These are phyloP conservation scores for Roridomyces roridus DNA, from an alignment of 768 basidiomycete genomes.

Conservation along the genomic window DNA sequence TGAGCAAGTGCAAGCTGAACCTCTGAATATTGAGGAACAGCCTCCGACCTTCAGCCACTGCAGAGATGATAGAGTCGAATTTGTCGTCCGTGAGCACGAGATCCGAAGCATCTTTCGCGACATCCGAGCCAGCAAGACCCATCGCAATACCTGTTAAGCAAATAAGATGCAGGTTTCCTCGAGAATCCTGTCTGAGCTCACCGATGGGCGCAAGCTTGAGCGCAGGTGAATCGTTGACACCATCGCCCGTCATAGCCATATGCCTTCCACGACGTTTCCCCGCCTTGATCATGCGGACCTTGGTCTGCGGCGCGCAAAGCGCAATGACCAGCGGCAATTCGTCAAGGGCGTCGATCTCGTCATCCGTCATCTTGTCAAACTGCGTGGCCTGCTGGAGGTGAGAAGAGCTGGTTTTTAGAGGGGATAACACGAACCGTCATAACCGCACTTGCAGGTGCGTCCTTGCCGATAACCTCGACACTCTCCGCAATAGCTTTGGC, in stretches of 20 bases:
- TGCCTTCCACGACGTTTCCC: conserved; percentile 59
- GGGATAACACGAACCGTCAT: conserved; percentile 46
- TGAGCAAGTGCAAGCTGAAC: conserved; percentile 60
- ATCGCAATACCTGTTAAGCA: no score
- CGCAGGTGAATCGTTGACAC: conserved; percentile 66
- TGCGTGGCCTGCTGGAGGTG: conserved; percentile 46
- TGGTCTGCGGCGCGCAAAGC: conserved; percentile 61
- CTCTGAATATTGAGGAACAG: conserved; percentile 63
- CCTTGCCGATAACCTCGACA: conserved; percentile 52
- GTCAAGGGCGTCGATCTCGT: conserved; percentile 52
- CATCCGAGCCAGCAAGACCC: conserved; percentile 61
- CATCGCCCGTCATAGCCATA: conserved; percentile 63
- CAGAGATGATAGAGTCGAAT: conserved; percentile 66
- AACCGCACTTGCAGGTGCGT: conserved; percentile 44
- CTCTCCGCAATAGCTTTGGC: conserved; percentile 57
- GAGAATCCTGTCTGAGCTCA: no score
- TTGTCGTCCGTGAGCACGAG: conserved; percentile 67
- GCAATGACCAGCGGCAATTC: conserved; percentile 67
- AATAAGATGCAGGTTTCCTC: no score
- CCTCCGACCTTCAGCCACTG: conserved; percentile 62
- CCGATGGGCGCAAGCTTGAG: conserved; percentile 61
- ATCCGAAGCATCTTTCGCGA: conserved; percentile 60
- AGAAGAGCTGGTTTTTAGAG: no score
- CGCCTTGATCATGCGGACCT: conserved; percentile 63
- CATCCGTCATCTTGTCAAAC: conserved; percentile 59